Base-by-base conservation (phyloP, 2,329 filamentous ascomycete genomes). In the Paecilomyces formosus region DNA sequence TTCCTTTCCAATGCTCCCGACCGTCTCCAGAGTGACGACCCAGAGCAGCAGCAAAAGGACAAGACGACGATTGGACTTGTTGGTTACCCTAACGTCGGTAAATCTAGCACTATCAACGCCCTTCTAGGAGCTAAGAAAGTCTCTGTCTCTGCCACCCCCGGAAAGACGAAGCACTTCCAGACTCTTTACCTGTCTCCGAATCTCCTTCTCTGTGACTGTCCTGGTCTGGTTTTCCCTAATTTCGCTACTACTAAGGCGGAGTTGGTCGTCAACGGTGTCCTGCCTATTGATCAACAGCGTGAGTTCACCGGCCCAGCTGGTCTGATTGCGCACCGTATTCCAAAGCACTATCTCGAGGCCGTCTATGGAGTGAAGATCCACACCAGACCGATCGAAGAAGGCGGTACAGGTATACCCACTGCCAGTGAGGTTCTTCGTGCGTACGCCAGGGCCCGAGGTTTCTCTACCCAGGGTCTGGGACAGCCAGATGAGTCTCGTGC, bases 91-190 rank as follows among this genome's bases (percentile, higher is more conserved):
- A 99, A 99, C 78, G 94, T 99, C 63, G 94, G 94, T 77, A 99
- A 99, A 78, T 99, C 95, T 1, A 97, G 92, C 54, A 99, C 94
- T 15, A 99, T 99, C 82, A 99, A 99, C 78, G 93, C 94, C 50
- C 84, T 99, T n/a, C 92, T 97, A 59, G 95, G 95, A 55, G 88
- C 94, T 57, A 99, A 97, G 80, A 99, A 97, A 78, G 94, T 99
- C 5, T 97, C 93, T 0, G 95, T 99, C 45, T 99, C 94, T 15
- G 88, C 93, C 13, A 99, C 94, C 1, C 94, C 94, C 3, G 94
- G 94, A 72, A 99, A 99, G 79, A 99, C 94, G 13, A 99, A 99
- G 79, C 94, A 99, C 70, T 99, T 99, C 79, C 94, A 99, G 75
- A 99, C 94, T 1, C 94, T 99, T 60, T 92, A 97, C 72, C 85